Evolutionary conservation across 768 basidiomycete species (phyloP), one percentile per base, ranked within the genome.

Genomic region (Pleurotus sapidus): DNA sequence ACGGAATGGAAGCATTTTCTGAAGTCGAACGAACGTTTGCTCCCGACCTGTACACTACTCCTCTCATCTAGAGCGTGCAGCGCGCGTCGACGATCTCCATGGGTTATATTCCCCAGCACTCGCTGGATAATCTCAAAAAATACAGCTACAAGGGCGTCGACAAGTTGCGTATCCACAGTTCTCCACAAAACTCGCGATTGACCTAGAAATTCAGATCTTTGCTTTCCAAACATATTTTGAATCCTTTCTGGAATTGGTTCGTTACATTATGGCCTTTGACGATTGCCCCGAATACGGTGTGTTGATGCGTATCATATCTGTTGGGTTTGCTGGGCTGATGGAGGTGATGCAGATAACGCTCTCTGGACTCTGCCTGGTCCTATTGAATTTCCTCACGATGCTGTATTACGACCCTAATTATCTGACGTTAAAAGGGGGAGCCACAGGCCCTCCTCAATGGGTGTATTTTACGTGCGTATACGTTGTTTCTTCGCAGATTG

Each of bases 241-340:
- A 85, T 45, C 91, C 90, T 2, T 96, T 88, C 72, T 97, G 95
- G 94, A 91, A 78, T 34, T 91, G 90, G 90, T 84, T 96, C 60
- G 90, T 96, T 55, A 93, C 84, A 4, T 77, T 95, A 23, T 95
- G 91, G 85, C 95, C 95, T 2, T 76, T 80, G 46, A 86, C 77
- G 46, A 77, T 98, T 5, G 95, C 95, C 0, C 95, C 95, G 1
- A 98, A 98, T 69, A 88, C 88, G 9, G 95, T 95, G 64, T 57
- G 88, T 76, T 6, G 1, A 20, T 40, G 38, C 25, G 2, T 20
- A 9, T 20, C 37, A 40, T 34, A 49, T 27, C 23, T 9, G 18
- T 27, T 49, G 51, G 59, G 24, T 63, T 40, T 51, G 9, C 18
- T 47, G 48, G 17, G 42, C 39, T 12, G 30, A 34, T 34, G 8